Evolutionary conservation across 169 alveolate genomes (phyloP).

Genomic region (Plasmodium vivax): DNA sequence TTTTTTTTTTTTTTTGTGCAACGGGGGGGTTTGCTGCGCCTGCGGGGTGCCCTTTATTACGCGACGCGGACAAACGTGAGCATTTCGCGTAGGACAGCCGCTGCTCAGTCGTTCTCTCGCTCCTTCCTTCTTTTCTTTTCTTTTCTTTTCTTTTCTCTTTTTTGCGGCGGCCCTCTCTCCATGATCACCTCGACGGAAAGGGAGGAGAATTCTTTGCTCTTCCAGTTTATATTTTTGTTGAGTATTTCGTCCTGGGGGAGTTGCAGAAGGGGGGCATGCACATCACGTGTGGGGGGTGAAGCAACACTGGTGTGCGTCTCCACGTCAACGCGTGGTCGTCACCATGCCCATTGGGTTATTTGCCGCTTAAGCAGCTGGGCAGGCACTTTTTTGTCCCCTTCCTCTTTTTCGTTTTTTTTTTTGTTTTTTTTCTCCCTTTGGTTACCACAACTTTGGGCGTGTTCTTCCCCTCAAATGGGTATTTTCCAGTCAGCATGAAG

Average conservation of each 20-base stretch:
- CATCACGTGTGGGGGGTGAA: neutral
- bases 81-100: too few relatives aligned
- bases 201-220: conserved; percentile 56
- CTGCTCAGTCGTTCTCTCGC: too few relatives aligned
- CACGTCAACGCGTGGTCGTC: neutral
- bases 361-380: neutral
- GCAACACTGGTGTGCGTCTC: neutral
- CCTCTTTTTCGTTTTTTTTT: too few relatives aligned
- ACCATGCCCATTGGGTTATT: neutral
- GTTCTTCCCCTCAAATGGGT: conserved; percentile 83
- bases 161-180: neutral
- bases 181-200: conserved; percentile 41
- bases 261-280: neutral
- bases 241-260: conserved; percentile 30
- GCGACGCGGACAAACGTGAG: too few relatives aligned
- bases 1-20: neutral
- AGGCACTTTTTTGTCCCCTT: too few relatives aligned
- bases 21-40: too few relatives aligned
- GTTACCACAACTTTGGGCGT: conserved; percentile 79
- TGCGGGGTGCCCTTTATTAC: too few relatives aligned
- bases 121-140: too few relatives aligned
- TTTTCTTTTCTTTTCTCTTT: too few relatives aligned
- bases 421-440: neutral
- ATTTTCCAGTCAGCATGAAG: conserved; percentile 81
- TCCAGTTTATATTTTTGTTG: conserved; percentile 60